Evolutionary conservation across 225 moss, liverwort and hornwort genomes (phyloP).

Genomic region (Polytrichum commune): DNA sequence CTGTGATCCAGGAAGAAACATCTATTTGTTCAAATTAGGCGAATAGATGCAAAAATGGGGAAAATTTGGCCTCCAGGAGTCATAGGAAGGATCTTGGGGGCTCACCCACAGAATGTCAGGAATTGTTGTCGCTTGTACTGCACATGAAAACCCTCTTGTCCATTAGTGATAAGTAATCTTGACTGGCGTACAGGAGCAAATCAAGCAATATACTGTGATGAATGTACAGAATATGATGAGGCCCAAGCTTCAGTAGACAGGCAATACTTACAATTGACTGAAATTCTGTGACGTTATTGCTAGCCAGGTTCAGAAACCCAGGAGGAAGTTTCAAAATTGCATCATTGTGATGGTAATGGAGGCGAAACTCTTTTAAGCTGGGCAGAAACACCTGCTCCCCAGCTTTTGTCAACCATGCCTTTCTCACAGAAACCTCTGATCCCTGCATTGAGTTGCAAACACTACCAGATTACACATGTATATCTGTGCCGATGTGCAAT

Average conservation of each 20-base stretch:
- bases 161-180: background rate
- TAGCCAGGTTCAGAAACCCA: constrained; percentile 61
- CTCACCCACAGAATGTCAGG: constrained; percentile 85
- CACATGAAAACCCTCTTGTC: constrained; percentile 7
- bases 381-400: constrained; percentile 69
- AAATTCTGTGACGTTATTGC: constrained; percentile 78
- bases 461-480: too few relatives aligned
- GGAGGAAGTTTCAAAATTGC: constrained; percentile 63
- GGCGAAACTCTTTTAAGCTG: constrained; percentile 50
- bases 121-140: constrained; percentile 79
- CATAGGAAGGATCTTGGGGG: background rate
- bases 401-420: constrained; percentile 53
- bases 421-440: constrained; percentile 85
- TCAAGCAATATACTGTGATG: too few relatives aligned
- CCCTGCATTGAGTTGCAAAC: constrained; percentile 36
- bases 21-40: too few relatives aligned
- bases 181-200: background rate
- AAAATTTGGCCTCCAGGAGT: too few relatives aligned
- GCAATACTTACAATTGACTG: constrained; percentile 59
- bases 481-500: too few relatives aligned
- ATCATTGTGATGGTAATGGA: constrained; percentile 95
- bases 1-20: too few relatives aligned
- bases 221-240: too few relatives aligned
- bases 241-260: background rate
- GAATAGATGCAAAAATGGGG: too few relatives aligned